These are phyloP conservation scores for Gaertneriomyces semiglobifer DNA, from an alignment of 192 early-diverging fungal species.

Conservation along the genomic window DNA sequence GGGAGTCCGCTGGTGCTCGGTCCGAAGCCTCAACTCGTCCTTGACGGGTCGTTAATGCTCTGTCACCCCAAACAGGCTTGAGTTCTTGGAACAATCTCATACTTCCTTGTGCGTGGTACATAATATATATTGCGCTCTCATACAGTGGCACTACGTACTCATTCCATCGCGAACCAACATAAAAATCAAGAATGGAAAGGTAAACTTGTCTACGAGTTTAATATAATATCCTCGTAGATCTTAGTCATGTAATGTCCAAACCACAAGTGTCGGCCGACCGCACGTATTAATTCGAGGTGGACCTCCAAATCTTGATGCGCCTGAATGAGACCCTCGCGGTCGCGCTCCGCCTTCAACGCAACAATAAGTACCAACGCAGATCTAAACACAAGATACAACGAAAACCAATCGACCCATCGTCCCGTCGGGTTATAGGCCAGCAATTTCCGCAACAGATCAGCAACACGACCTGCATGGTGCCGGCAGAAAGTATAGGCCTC, in stretches of 20 bases:
- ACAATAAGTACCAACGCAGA: slow-evolving; percentile 18
- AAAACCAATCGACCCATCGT: slow-evolving; percentile 22
- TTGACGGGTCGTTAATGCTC: slow-evolving; percentile 51
- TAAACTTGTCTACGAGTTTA: too few species aligned
- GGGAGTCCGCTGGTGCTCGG: slow-evolving; percentile 65
- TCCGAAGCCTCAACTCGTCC: slow-evolving; percentile 52
- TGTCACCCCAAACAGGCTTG: slow-evolving; percentile 36
- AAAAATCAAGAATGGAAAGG: too few species aligned
- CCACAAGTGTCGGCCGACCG: slow-evolving; percentile 26
- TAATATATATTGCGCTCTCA: too few species aligned
- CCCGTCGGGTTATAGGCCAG: slow-evolving; percentile 16
- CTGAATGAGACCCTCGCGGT: slow-evolving; percentile 14
- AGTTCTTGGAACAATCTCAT: not conserved
- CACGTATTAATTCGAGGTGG: slow-evolving; percentile 17
- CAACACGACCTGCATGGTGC: slow-evolving; percentile 16
- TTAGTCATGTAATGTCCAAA: slow-evolving; percentile 21
- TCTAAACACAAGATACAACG: slow-evolving; percentile 19
- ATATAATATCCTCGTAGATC: slow-evolving; percentile 18
- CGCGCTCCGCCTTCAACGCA: slow-evolving; percentile 16
- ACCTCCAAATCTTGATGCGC: slow-evolving; percentile 21
- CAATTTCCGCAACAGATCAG: slow-evolving; percentile 6
- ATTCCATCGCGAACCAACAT: too few species aligned
- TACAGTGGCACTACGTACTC: too few species aligned
- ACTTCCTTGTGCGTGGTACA: too few species aligned
- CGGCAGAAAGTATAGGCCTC: slow-evolving; percentile 11